Base-by-base conservation (phyloP, 768 basidiomycete genomes). In the Russula lepida region DNA sequence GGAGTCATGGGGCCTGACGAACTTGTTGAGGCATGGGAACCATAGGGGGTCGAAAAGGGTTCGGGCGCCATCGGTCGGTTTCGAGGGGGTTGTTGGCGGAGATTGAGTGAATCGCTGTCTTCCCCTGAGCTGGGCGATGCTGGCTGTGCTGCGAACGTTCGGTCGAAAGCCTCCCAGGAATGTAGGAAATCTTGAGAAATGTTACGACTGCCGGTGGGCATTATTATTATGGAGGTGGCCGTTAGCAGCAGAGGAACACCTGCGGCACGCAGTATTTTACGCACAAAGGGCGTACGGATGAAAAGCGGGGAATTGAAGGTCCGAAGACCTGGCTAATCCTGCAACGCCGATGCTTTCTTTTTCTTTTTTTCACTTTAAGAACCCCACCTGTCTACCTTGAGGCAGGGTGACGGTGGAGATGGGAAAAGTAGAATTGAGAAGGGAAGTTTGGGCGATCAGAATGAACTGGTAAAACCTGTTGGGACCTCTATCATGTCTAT, bases 161-260 rank as follows among this genome's bases (percentile, higher is more conserved):
- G 57, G 56, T 66, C 65, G 55, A 66, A 66, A 13, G 65, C 65
- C 43, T 64, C 65, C 65, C 65, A 66, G 53, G 65, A 66, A 60
- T 47, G 65, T 39, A 65, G 48, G 19, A 56, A 66, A 37, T 66
- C 65, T 59, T 64, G 52, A 49, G 55, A 48, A 46, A 56, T 30
- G 25, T 60, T 58, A 52, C 59, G 59, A 30, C 54, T 56, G 28
- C 63, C 58, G 41, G 65, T n/a, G 25, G 61, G 56, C 64, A 64
- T 37, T 15, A 64, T 37, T 15, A 64, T 64, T 41, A 56, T 54
- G 62, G 43, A 27, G 55, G 57, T 59, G 62, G 64, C 55, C 56
- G 64, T 65, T 27, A 63, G 61, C 56, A 65, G 58, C 59, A 59
- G 54, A 41, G 55, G 62, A 17, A 15, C 2, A 64, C 54, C 56